phyloP scores from a whole-genome alignment of 2,329 filamentous ascomycete species.

The Monosporascus sp. region DNA sequence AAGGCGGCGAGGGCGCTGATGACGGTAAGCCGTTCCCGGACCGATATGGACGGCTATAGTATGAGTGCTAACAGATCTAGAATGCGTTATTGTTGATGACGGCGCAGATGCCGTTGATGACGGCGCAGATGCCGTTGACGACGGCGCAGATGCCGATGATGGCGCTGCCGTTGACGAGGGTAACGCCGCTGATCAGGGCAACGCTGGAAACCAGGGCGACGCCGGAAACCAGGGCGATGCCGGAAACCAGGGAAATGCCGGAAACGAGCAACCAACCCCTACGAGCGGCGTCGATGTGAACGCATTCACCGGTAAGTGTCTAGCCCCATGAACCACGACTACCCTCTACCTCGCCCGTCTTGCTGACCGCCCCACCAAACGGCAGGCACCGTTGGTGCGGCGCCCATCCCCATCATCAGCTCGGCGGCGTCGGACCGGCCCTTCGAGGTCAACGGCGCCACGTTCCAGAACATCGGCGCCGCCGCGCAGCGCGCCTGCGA shows the following conservation, averaged over 20 bases:
- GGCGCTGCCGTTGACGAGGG: conserved; percentile 11
- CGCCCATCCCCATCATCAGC: conserved; percentile 35
- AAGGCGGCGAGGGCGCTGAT: background rate
- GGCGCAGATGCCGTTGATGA: conserved; percentile 6
- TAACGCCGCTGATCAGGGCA: conserved; percentile 2
- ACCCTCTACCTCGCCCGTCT: background rate
- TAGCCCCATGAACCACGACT: background rate
- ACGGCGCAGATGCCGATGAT: background rate
- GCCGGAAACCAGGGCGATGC: conserved; percentile 2
- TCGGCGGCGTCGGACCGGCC: conserved; percentile 33
- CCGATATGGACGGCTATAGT: background rate
- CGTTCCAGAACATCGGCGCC: conserved; percentile 43
- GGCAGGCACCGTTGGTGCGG: conserved; percentile 31
- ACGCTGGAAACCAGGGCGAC: conserved; percentile 1
- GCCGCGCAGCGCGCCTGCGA: conserved; percentile 44
- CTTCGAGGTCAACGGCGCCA: conserved; percentile 49
- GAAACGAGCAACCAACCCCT: conserved; percentile 8
- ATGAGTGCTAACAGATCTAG: conserved; percentile 1
- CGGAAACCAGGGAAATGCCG: background rate
- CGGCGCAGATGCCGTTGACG: conserved; percentile 12
- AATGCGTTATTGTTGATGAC: conserved; percentile 3
- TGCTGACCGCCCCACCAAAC: background rate
- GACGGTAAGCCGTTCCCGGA: conserved; percentile 1
- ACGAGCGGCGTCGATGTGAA: conserved; percentile 34
- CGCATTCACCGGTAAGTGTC: conserved; percentile 34